Conservation (phyloP, 1,139 yeast genomes). For the Taiozyma onychis region DNA sequence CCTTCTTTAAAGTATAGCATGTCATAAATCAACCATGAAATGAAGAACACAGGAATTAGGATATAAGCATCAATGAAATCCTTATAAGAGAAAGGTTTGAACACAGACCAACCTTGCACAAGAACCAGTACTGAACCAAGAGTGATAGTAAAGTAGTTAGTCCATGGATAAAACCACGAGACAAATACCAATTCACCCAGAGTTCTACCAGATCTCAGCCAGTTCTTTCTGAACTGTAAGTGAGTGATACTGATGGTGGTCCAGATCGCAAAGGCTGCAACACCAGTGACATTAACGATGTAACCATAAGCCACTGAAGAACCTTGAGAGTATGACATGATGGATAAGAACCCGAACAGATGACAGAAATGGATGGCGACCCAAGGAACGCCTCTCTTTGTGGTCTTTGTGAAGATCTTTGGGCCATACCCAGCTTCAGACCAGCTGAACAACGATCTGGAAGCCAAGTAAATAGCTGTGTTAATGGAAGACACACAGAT, state of each 20-base stretch:
- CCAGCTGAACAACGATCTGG: conserved; percentile 55
- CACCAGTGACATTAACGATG: conserved; percentile 80
- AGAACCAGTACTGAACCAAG: conserved; percentile 18
- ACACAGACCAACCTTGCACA: conserved; percentile 24
- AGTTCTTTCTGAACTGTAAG: conserved; percentile 68
- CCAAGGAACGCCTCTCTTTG: conserved; percentile 38
- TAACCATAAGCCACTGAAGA: conserved; percentile 59
- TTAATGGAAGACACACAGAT: conserved; percentile 56
- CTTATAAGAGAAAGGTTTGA: conserved; percentile 23
- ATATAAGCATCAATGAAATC: conserved; percentile 24
- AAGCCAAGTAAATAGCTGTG: conserved; percentile 48
- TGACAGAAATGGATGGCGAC: conserved; percentile 41
- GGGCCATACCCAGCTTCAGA: conserved; percentile 58
- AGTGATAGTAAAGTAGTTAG: conserved; percentile 13
- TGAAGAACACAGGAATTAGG: conserved; percentile 20
- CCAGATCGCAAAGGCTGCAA: conserved; percentile 80
- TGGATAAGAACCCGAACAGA: conserved; percentile 39
- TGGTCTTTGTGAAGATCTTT: conserved; percentile 31
- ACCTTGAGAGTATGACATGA: conserved; percentile 43
- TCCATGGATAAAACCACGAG: conserved; percentile 9
- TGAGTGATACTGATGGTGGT: conserved; percentile 68
- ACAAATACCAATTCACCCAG: conserved; percentile 3
- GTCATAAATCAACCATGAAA: conserved; percentile 21
- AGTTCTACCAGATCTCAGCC: conserved; percentile 46
- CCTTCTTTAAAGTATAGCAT: conserved; percentile 19